A percentile compares a stretch with the other conserved stretches of the same genome.
Conservation (phyloP, 164 flowering plant genomes). For the Berberis thunbergii region DNA sequence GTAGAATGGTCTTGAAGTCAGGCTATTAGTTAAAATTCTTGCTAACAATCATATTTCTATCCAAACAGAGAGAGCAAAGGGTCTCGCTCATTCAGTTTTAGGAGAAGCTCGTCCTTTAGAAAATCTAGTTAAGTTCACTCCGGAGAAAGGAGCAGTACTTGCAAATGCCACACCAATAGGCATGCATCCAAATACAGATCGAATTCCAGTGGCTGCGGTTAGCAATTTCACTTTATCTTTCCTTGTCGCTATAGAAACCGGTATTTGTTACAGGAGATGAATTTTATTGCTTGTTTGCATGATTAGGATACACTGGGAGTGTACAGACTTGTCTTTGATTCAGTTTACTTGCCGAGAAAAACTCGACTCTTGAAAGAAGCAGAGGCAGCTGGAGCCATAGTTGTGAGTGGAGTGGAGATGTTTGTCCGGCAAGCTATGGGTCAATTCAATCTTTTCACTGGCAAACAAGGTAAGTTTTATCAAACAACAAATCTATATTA, state of each 20-base stretch:
- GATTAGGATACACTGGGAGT: conserved; percentile 25
- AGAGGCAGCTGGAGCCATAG: conserved; percentile 37
- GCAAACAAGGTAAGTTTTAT: conserved; percentile 18
- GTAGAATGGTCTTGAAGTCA: not conserved
- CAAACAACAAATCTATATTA: too few species aligned
- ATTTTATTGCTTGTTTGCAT: not conserved
- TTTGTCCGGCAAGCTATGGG: conserved; percentile 47
- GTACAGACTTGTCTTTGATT: conserved; percentile 42
- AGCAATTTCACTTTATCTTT: not conserved
- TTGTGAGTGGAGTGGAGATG: conserved; percentile 54
- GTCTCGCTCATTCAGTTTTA: conserved; percentile 37
- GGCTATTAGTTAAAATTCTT: not conserved
- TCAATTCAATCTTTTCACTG: conserved; percentile 45
- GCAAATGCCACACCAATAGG: conserved; percentile 66
- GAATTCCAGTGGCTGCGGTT: conserved; percentile 49
- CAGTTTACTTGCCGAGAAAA: conserved; percentile 45
- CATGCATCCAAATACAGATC: conserved; percentile 47
- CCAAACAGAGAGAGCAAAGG: conserved; percentile 40
- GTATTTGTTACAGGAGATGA: not conserved
- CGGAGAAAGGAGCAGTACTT: conserved; percentile 44
- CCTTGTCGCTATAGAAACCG: not conserved
- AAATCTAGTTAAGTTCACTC: conserved; percentile 26
- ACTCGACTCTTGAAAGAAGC: conserved; percentile 46
- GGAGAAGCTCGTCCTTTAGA: conserved; percentile 36
- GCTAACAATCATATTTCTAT: conserved; percentile 3